These are phyloP conservation scores for Cryptosporidium muris DNA, from an alignment of 169 alveolate species.

Conservation along the genomic window DNA sequence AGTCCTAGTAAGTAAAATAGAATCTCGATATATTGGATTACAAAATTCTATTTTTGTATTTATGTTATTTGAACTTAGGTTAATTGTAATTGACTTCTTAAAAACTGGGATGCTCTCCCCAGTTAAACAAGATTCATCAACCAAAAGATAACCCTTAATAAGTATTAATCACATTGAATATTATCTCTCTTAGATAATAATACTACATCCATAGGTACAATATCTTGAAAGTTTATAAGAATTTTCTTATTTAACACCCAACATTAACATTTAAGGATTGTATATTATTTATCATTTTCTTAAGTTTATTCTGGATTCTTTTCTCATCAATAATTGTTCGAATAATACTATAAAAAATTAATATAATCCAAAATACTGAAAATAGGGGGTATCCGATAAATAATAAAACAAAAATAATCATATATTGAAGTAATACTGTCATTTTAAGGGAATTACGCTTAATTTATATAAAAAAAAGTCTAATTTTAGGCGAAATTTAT, in stretches of 20 bases:
- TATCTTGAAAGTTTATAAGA: constrained; percentile 15
- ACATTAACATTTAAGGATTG: constrained; percentile 11
- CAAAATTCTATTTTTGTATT: no score
- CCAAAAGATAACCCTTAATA: constrained; percentile 82
- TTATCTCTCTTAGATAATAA: not conserved
- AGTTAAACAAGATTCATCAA: constrained; percentile 87
- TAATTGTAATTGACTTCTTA: constrained; percentile 71
- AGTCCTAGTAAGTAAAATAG: constrained; percentile 25
- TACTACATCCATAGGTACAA: constrained; percentile 30
- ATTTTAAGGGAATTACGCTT: constrained; percentile 2
- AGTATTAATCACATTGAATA: constrained; percentile 88
- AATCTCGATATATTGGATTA: no score
- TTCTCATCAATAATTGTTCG: constrained; percentile 26
- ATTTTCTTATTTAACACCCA: not conserved
- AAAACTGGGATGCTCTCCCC: constrained; percentile 88
- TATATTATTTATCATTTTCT: constrained; percentile 28
- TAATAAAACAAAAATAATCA: constrained; percentile 38
- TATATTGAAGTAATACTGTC: constrained; percentile 40
- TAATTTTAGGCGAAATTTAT: not conserved
- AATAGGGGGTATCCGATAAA: constrained; percentile 39
- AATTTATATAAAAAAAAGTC: not conserved
- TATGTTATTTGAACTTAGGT: constrained; percentile 11
- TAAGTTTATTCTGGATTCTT: constrained; percentile 31
- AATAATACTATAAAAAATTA: constrained; percentile 15
- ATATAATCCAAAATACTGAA: constrained; percentile 19